A percentile compares a stretch with the other conserved stretches of the same genome.
Conservation (phyloP, 2,329 filamentous ascomycete genomes). For the Xylariaceae sp. region DNA sequence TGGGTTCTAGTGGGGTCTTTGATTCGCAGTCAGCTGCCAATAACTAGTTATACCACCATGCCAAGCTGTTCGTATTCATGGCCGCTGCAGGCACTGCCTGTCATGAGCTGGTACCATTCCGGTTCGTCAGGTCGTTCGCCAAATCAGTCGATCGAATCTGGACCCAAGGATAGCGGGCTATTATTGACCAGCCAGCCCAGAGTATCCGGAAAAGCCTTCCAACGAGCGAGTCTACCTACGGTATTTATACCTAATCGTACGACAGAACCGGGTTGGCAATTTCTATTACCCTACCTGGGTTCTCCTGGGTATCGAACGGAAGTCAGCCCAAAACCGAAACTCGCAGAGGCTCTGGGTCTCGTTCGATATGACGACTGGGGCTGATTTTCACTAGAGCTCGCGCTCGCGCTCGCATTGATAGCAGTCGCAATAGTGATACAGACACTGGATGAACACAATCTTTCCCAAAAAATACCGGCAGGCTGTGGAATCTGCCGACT, state of each 20-base stretch:
- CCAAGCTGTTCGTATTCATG: conserved; percentile 2
- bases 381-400: conserved; percentile 42
- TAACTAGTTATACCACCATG: neutral
- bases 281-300: neutral
- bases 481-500: conserved; percentile 4
- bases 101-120: neutral
- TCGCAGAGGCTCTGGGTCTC: conserved; percentile 39
- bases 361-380: conserved; percentile 39
- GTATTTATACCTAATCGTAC: conserved; percentile 3
- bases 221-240: conserved; percentile 40
- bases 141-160: conserved; percentile 8
- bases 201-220: conserved; percentile 43
- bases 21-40: neutral
- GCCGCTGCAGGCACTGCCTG: neutral
- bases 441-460: conserved; percentile 29
- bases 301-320: neutral
- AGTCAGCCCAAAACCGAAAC: conserved; percentile 34
- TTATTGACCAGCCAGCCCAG: conserved; percentile 41
- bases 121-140: neutral
- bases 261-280: neutral
- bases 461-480: conserved; percentile 8
- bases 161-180: conserved; percentile 36
- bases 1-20: no score
- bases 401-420: conserved; percentile 43
- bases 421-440: conserved; percentile 34